phyloP scores from a whole-genome alignment of 164 flowering plant species.

The Umbellularia californica region DNA sequence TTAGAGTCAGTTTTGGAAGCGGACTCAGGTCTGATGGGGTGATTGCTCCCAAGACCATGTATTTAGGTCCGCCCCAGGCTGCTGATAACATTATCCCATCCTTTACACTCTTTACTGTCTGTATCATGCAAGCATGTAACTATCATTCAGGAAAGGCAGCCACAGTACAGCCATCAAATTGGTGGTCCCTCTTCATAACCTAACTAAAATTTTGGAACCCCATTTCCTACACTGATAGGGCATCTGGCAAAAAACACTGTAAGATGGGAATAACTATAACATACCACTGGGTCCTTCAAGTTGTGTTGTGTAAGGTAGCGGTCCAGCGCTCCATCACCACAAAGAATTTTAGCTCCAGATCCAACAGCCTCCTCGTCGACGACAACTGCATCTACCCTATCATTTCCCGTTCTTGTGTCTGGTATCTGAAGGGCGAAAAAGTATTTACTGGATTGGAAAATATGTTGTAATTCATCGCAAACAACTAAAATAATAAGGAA shows the following conservation, averaged over 20 bases:
- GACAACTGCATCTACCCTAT: slow-evolving; percentile 80
- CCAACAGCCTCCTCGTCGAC: slow-evolving; percentile 79
- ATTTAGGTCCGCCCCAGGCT: too few relatives aligned
- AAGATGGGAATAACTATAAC: slow-evolving; percentile 1
- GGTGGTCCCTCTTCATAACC: too few relatives aligned
- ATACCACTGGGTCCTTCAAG: slow-evolving; percentile 40
- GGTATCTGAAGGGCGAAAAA: slow-evolving; percentile 58
- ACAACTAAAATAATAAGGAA: neutral
- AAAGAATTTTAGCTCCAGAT: slow-evolving; percentile 69
- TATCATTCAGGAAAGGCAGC: too few relatives aligned
- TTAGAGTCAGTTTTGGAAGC: too few relatives aligned
- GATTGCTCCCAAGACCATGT: too few relatives aligned
- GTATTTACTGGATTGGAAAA: neutral
- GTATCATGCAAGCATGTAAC: too few relatives aligned
- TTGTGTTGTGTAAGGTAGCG: slow-evolving; percentile 49
- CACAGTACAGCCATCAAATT: too few relatives aligned
- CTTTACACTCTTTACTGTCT: too few relatives aligned
- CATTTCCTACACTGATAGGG: too few relatives aligned
- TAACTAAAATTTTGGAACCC: too few relatives aligned
- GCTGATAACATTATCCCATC: too few relatives aligned
- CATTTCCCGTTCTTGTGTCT: slow-evolving; percentile 66
- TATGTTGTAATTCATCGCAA: neutral
- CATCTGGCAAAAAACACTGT: neutral
- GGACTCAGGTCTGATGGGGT: too few relatives aligned
- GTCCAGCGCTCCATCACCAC: slow-evolving; percentile 75